Base-by-base conservation (phyloP, 2,329 filamentous ascomycete genomes). In the Lithohypha guttulata region DNA sequence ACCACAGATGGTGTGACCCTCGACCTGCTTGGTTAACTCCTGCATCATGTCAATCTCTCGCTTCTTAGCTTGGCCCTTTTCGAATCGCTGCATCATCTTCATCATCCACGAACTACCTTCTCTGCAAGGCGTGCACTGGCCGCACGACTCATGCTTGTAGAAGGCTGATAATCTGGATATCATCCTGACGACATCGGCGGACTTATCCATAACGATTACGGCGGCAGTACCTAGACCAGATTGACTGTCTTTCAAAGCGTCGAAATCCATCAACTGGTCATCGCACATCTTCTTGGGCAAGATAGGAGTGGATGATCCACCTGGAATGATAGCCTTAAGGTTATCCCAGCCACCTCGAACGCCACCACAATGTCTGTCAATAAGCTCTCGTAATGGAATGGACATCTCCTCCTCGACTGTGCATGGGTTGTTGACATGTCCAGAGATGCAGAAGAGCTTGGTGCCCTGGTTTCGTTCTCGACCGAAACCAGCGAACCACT, bases 391-490 rank as follows among this genome's bases (percentile, higher is more conserved):
- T 44, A 98, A 77, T 29, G 91, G 82, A 52, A 98, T 98, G 37
- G 84, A 93, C 91, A 98, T 98, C 68, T 98, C 91, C 68, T 98
- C 91, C 65, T 98, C 91, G 45, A 98, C 91, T 1, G 91, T 96
- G 63, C 77, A 85, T 39, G 91, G 91, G 70, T 96, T 93, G 75
- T 98, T 98, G 69, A 98, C 91, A 63, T 96, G 85, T 19, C 91
- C 91, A 39, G 89, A 96, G 60, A 98, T 96, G 55, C 87, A 95
- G 71, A 82, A 98, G 28, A 98, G 81, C 73, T 98, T 98, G 49
- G 91, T 98, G 55, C 91, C 91, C 54, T 85, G 75, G 68, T 98
- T 98, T 51, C 91, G 81, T 69, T 96, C 89, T 53, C 91, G 86
- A 38, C 91, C 91, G 58, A 98, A 96, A 37, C 76, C 68, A 49